Evolutionary conservation across 2,329 filamentous ascomycete species (phyloP).

Genomic region (Ophiobolus disseminans): DNA sequence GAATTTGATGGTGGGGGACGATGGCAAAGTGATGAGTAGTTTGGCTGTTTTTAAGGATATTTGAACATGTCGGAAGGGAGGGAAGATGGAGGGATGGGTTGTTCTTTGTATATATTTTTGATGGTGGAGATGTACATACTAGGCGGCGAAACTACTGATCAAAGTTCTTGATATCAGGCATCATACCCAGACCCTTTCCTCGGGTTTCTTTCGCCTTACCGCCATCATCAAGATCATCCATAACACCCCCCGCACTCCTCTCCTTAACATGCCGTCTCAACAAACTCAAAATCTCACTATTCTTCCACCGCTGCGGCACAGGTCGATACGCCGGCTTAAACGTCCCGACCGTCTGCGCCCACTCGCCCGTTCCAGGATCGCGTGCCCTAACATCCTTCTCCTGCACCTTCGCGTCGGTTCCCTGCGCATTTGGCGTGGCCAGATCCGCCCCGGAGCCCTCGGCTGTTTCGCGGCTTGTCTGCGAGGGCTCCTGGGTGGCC

Average conservation of each 20-base stretch:
- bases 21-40: conserved; percentile 63
- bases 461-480: conserved; percentile 64
- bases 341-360: conserved; percentile 94
- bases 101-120: not conserved
- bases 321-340: conserved; percentile 94
- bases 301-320: conserved; percentile 83
- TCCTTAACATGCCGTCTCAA: conserved; percentile 81
- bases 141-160: conserved; percentile 36
- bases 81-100: not conserved
- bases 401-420: conserved; percentile 53
- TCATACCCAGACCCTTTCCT: conserved; percentile 55
- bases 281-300: conserved; percentile 78
- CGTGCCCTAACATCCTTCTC: conserved; percentile 58
- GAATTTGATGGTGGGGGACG: conserved; percentile 67
- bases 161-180: conserved; percentile 59
- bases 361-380: conserved; percentile 73
- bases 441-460: conserved; percentile 58
- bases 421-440: conserved; percentile 55
- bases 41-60: conserved; percentile 63
- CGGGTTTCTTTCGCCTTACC: conserved; percentile 39
- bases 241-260: conserved; percentile 68
- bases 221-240: conserved; percentile 39
- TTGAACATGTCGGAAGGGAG: conserved; percentile 9
- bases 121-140: not conserved
- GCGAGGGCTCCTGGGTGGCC: conserved; percentile 82